Percentiles rank a stretch among this genome's conserved stretches.
These are phyloP conservation scores for Tothia fuscella DNA, from an alignment of 2,329 filamentous ascomycete genomes.

Conservation along the genomic window DNA sequence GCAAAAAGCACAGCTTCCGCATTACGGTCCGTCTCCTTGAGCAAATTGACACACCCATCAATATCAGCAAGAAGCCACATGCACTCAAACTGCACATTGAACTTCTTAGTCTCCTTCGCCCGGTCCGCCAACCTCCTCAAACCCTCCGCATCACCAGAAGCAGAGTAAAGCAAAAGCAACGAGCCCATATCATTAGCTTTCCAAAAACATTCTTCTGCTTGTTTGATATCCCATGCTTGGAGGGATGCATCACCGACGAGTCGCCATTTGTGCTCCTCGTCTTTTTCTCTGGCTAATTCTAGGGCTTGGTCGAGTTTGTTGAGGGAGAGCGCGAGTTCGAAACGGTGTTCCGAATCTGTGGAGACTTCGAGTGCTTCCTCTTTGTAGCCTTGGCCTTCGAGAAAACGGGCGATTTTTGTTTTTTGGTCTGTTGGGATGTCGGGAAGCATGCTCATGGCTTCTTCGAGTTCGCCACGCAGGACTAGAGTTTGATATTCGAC, in stretches of 20 bases:
- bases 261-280: conserved; percentile 91
- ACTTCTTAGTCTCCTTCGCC: conserved; percentile 63
- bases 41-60: conserved; percentile 65
- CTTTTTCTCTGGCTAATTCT: conserved; percentile 72
- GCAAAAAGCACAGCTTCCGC: conserved; percentile 85
- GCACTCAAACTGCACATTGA: conserved; percentile 88
- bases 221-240: conserved; percentile 68
- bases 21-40: conserved; percentile 59
- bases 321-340: conserved; percentile 76
- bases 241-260: conserved; percentile 87
- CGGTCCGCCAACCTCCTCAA: conserved; percentile 60
- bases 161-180: conserved; percentile 75
- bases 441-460: conserved; percentile 75
- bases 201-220: conserved; percentile 87
- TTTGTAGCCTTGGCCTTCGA: conserved; percentile 95
- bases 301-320: conserved; percentile 77
- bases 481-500: conserved; percentile 96
- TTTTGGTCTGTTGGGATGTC: conserved; percentile 85
- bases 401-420: conserved; percentile 95
- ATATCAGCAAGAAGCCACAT: conserved; percentile 81
- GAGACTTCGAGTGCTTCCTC: conserved; percentile 89
- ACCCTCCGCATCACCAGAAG: conserved; percentile 67
- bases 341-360: conserved; percentile 91
- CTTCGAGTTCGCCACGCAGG: conserved; percentile 83
- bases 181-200: conserved; percentile 86